Base-by-base conservation (phyloP, 345 rosid species). In the Cochlearia excelsa region DNA sequence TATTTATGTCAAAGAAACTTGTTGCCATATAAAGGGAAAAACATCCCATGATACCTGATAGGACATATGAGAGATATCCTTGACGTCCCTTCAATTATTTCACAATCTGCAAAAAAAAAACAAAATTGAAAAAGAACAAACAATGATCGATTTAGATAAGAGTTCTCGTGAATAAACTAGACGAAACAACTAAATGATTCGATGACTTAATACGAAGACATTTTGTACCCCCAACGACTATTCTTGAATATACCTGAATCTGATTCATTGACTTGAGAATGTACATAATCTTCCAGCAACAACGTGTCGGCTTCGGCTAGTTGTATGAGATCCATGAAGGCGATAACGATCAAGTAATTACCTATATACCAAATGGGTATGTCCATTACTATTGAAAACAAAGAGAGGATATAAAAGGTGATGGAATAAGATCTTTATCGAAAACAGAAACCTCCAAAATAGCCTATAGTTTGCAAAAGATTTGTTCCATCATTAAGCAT, bases 31-130 rank as follows among this genome's bases (percentile, higher is more conserved):
- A 66, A 46, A 61, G 46, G 40, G 54, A 51, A 60, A 46, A 45
- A n/a, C 63, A 59, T 9, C 44, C 31, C 9, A 5, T 27, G 33
- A 1, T 70, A 87, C 99, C 97, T 89, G 65, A 93, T 89, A 49
- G 99, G 99, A 69, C 99, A 93, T 55, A 67, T 79, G 46, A 93
- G 95, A 50, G 95, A 83, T 63, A 89, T 73, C 11, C 97, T 81
- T 66, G 97, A 93, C 70, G 91, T 79, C 49, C 95, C 99, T 81
- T 85, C 95, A 63, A 82, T 79, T 57, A 87, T 39, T 59, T 93
- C 99, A 41, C 81, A 74, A 57, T 89, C 99, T 84, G 75, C 59
- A 46, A 29, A 10, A 52, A 44, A 16, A 16, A 16, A 16, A 16
- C 23, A 30, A 35, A 68, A 41, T 59, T 30, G 16, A 59, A 37